Evolutionary conservation across 495 filamentous ascomycete genomes (phyloP).

Genomic region (Aspergillus affinis): DNA sequence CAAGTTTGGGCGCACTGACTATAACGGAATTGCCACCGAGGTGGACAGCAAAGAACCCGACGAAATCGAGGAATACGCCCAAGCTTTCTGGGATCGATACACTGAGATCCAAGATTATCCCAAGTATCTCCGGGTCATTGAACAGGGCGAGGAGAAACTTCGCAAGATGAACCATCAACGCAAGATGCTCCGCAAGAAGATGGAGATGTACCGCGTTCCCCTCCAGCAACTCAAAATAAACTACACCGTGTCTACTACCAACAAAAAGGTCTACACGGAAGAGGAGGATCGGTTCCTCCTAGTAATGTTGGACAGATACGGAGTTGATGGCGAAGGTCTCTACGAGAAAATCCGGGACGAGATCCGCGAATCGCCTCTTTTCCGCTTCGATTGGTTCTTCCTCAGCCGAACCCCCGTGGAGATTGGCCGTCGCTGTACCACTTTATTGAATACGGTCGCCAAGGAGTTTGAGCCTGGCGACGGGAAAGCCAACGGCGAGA

Average conservation of each 20-base stretch:
- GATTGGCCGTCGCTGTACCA: constrained; percentile 88
- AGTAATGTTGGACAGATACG: constrained; percentile 87
- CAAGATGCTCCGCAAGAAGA: constrained; percentile 92
- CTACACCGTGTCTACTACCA: constrained; percentile 97
- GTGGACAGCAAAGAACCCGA: constrained; percentile 85
- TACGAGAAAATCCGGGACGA: constrained; percentile 87
- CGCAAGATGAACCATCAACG: constrained; percentile 88
- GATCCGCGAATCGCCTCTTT: constrained; percentile 90
- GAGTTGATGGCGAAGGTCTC: constrained; percentile 80
- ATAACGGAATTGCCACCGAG: constrained; percentile 79
- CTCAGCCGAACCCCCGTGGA: constrained; percentile 90
- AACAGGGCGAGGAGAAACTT: constrained; percentile 86
- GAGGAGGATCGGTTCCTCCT: constrained; percentile 97
- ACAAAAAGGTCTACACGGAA: constrained; percentile 99
- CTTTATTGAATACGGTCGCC: constrained; percentile 87
- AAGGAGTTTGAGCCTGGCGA: constrained; percentile 83
- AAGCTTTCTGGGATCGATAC: constrained; percentile 93
- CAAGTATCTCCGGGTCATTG: constrained; percentile 84
- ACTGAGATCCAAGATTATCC: constrained; percentile 82
- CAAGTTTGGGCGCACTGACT: constrained; percentile 85
- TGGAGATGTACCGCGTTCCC: constrained; percentile 92
- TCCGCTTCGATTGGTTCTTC: constrained; percentile 99
- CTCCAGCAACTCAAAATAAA: constrained; percentile 98
- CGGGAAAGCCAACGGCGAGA: constrained; percentile 58
- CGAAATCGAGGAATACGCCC: constrained; percentile 85